Percentiles rank a stretch among this genome's conserved stretches.
phyloP scores from a whole-genome alignment of 441 rosid species.

The Populus hybrid region DNA sequence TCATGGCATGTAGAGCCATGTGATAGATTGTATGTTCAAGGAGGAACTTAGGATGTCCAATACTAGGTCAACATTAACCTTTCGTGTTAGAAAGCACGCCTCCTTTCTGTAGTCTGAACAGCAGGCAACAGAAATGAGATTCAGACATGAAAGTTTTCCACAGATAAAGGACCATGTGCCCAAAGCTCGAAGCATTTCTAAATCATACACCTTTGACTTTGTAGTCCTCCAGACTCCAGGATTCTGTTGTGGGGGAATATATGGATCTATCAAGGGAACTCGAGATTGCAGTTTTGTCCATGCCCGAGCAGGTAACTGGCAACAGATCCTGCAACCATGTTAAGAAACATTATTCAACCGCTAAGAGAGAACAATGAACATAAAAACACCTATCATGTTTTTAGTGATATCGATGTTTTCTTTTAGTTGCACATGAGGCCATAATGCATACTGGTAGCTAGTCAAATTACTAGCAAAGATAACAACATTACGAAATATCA shows the following conservation, averaged over 20 bases:
- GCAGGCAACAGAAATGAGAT: slow-evolving; percentile 15
- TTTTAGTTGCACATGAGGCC: not conserved
- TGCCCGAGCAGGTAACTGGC: slow-evolving; percentile 14
- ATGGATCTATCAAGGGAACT: slow-evolving; percentile 58
- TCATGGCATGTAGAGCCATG: not conserved
- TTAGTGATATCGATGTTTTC: not conserved
- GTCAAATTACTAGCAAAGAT: not conserved
- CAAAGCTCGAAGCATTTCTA: slow-evolving; percentile 5
- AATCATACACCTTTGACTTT: slow-evolving; percentile 57
- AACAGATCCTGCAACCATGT: slow-evolving; percentile 32
- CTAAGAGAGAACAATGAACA: not conserved
- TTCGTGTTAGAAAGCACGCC: slow-evolving; percentile 19
- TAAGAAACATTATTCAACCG: not conserved
- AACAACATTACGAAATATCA: not conserved
- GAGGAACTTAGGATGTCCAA: not conserved
- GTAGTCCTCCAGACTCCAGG: slow-evolving; percentile 87
- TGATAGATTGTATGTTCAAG: not conserved
- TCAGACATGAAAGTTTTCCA: not conserved
- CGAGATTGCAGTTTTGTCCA: slow-evolving; percentile 38
- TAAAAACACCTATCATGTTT: not conserved
- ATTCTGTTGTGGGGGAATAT: slow-evolving; percentile 46
- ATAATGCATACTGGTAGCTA: not conserved
- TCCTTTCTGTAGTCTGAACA: slow-evolving; percentile 64
- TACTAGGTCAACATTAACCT: slow-evolving; percentile 4
- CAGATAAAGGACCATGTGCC: not conserved